Evolutionary conservation across 176 grass and related monocot species (phyloP).

Genomic region (Cocos nucifera): DNA sequence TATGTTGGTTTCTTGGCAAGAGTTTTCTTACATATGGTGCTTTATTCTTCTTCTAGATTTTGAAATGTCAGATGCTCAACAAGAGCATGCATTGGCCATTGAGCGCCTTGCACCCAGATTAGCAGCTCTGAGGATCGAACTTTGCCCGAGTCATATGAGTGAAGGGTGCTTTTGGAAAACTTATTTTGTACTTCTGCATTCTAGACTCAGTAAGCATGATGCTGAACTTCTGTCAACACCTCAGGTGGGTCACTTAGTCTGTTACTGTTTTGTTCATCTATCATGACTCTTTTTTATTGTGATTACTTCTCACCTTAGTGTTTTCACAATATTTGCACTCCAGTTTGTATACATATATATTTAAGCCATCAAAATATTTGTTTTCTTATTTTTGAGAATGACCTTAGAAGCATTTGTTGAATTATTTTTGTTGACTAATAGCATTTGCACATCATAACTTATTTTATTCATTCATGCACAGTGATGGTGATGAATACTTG

Average conservation of each 20-base stretch:
- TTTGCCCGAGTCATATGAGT: constrained; percentile 71
- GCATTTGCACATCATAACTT: no score
- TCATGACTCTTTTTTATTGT: no score
- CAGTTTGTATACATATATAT: no score
- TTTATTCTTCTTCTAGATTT: constrained; percentile 39
- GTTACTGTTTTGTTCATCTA: no score
- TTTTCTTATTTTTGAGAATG: no score
- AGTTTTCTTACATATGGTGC: not conserved
- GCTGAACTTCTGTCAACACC: constrained; percentile 54
- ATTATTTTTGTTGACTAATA: no score
- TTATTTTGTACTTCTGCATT: constrained; percentile 75
- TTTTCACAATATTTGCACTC: no score
- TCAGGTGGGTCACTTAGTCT: constrained; percentile 26
- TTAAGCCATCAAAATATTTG: no score
- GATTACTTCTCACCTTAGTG: no score
- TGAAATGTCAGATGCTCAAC: constrained; percentile 55
- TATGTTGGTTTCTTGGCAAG: not conserved
- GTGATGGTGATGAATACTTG: no score
- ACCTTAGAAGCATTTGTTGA: no score
- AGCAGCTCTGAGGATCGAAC: constrained; percentile 29
- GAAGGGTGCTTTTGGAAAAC: constrained; percentile 81
- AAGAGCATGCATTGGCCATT: constrained; percentile 40
- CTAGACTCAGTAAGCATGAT: constrained; percentile 51
- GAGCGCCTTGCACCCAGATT: constrained; percentile 42
- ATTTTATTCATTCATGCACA: no score